A percentile compares a stretch with the other conserved stretches of the same genome.
These are phyloP conservation scores for Pulveroboletus sp. DNA, from an alignment of 768 basidiomycete species.

Conservation along the genomic window DNA sequence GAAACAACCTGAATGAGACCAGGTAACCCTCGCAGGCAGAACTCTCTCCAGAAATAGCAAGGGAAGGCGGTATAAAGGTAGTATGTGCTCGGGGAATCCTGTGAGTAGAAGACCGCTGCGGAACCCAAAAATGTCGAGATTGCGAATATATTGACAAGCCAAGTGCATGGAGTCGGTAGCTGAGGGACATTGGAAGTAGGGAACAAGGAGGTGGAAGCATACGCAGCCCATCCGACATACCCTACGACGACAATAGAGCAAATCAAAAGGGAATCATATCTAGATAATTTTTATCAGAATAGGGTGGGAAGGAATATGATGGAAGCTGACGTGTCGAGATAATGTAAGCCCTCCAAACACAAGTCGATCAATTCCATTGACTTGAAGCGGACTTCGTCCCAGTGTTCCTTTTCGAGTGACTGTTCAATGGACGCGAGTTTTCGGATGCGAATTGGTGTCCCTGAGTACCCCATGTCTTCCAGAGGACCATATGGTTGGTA, in stretches of 20 bases:
- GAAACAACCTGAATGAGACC: slow-evolving; percentile 8
- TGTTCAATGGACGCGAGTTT: slow-evolving; percentile 42
- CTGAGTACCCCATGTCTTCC: slow-evolving; percentile 26
- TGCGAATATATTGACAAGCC: slow-evolving; percentile 19
- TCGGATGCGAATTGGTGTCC: slow-evolving; percentile 32
- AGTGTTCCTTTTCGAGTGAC: slow-evolving; percentile 41
- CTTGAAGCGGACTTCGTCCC: slow-evolving; percentile 43
- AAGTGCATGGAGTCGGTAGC: not conserved
- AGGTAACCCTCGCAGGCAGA: slow-evolving; percentile 26
- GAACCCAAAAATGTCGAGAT: slow-evolving; percentile 34
- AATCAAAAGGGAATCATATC: slow-evolving; percentile 73
- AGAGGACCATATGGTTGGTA: slow-evolving; percentile 61
- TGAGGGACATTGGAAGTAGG: slow-evolving; percentile 32
- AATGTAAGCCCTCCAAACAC: slow-evolving; percentile 60
- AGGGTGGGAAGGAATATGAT: not conserved
- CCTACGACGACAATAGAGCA: slow-evolving; percentile 63
- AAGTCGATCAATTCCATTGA: slow-evolving; percentile 52
- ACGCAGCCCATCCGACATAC: slow-evolving; percentile 79
- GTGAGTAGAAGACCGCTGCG: slow-evolving; percentile 53
- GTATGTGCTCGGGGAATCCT: slow-evolving; percentile 65
- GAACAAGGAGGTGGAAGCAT: slow-evolving; percentile 55
- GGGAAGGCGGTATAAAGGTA: slow-evolving; percentile 75
- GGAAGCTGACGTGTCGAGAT: slow-evolving; percentile 59
- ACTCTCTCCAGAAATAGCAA: slow-evolving; percentile 69
- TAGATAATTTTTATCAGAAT: slow-evolving; percentile 14